phyloP scores from a whole-genome alignment of 768 basidiomycete species.

The Suillus bovinus region DNA sequence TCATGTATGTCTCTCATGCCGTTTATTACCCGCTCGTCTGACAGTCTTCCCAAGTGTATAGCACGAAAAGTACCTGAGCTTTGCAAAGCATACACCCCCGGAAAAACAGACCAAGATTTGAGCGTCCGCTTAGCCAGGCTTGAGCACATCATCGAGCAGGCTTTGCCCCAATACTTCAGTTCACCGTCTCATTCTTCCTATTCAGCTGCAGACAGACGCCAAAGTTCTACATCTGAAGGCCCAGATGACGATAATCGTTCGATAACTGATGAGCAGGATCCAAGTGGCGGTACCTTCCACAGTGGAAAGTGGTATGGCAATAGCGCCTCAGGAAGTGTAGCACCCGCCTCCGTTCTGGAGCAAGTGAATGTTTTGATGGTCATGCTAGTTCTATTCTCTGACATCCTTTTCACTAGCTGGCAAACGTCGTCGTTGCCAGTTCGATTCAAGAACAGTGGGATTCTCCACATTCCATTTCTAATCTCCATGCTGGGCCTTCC shows the following conservation, averaged over 20 bases:
- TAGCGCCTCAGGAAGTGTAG: conserved; percentile 81
- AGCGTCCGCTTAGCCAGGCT: conserved; percentile 70
- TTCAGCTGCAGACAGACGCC: conserved; percentile 35
- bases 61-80: conserved; percentile 86
- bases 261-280: conserved; percentile 77
- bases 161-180: conserved; percentile 71
- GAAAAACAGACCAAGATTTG: conserved; percentile 83
- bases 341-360: conserved; percentile 75
- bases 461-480: conserved; percentile 16
- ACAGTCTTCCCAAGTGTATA: conserved; percentile 56
- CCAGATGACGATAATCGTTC: conserved; percentile 69
- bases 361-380: conserved; percentile 51
- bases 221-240: conserved; percentile 48
- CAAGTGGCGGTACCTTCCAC: conserved; percentile 74
- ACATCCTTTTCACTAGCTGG: conserved; percentile 41
- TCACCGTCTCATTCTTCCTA: conserved; percentile 38
- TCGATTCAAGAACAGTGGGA: conserved; percentile 34
- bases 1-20: conserved; percentile 50
- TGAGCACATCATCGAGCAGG: conserved; percentile 79
- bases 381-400: conserved; percentile 20
- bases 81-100: conserved; percentile 87
- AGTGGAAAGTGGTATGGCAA: conserved; percentile 87
- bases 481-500: conserved; percentile 14
- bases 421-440: conserved; percentile 51
- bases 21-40: conserved; percentile 14